A percentile compares a stretch with the other conserved stretches of the same genome.
Evolutionary conservation across 176 grass and related monocot species (phyloP).

Genomic region (Cenchrus americanus): DNA sequence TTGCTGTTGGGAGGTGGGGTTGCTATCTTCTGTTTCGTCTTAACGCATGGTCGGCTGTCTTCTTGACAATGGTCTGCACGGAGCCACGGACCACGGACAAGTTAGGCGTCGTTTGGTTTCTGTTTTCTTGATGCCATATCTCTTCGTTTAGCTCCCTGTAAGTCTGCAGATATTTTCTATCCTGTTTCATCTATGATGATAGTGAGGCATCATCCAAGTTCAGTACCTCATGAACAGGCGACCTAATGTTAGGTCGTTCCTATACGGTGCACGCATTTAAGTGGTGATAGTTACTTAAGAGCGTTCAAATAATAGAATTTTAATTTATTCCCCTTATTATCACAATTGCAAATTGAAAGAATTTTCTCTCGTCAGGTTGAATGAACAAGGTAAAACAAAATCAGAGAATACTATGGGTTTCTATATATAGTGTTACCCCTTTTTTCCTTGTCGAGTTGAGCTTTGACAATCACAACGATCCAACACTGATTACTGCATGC

Average conservation of each 20-base stretch:
- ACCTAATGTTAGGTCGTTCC: background rate
- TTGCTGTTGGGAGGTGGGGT: background rate
- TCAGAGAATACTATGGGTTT: no score
- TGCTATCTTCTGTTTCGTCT: constrained; percentile 1
- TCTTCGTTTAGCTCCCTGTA: constrained; percentile 2
- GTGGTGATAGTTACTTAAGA: background rate
- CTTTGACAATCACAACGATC: background rate
- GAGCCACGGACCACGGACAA: background rate
- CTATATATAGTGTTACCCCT: no score
- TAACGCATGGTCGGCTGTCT: constrained; percentile 31
- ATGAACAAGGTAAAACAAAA: no score
- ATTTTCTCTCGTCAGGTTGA: no score
- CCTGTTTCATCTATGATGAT: background rate
- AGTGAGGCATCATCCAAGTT: background rate
- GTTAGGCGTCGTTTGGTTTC: background rate
- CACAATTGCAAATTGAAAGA: no score
- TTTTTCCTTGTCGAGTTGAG: no score
- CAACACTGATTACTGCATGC: background rate
- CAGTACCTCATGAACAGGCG: background rate
- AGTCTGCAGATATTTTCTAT: background rate
- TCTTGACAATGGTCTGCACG: no score
- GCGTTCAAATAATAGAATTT: background rate
- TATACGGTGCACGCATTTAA: constrained; percentile 27
- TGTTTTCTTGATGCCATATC: background rate
- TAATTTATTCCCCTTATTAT: no score